Evolutionary conservation across 2,329 filamentous ascomycete genomes (phyloP).

Genomic region (Claviceps capensis): DNA sequence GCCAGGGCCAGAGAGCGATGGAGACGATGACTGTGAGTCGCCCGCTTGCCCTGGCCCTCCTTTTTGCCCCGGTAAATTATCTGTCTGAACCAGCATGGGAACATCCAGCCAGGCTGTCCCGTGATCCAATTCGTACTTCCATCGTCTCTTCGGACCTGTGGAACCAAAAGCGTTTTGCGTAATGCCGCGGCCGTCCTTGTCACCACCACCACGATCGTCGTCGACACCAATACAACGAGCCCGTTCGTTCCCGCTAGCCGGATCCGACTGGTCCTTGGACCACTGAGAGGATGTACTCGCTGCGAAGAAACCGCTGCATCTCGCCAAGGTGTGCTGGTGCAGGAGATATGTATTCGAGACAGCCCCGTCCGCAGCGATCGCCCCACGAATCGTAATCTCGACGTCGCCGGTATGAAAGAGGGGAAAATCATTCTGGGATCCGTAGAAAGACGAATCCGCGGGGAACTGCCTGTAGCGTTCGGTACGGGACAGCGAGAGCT

Average conservation of each 20-base stretch:
- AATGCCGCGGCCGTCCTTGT: not conserved
- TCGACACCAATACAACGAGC: constrained; percentile 19
- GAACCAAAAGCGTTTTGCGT: not conserved
- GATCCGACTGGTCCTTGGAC: constrained; percentile 25
- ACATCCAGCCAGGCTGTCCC: constrained; percentile 58
- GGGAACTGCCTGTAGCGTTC: constrained; percentile 74
- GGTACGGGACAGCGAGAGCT: constrained; percentile 41
- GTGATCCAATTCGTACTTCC: constrained; percentile 81
- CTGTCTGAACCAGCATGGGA: constrained; percentile 78
- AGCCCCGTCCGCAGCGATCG: constrained; percentile 34
- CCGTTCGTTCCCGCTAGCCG: constrained; percentile 29
- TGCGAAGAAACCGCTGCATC: constrained; percentile 91
- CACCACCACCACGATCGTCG: not conserved
- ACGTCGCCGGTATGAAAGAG: constrained; percentile 89
- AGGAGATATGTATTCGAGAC: constrained; percentile 70
- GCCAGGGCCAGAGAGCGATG: constrained; percentile 20
- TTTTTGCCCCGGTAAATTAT: constrained; percentile 21
- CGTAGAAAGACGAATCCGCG: constrained; percentile 54
- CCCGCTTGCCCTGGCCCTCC: not conserved
- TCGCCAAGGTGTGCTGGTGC: constrained; percentile 73
- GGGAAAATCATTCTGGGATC: constrained; percentile 81
- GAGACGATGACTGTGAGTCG: constrained; percentile 7
- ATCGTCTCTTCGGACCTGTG: constrained; percentile 36
- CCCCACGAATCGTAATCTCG: constrained; percentile 64
- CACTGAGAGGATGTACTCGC: constrained; percentile 71